These are phyloP conservation scores for Yamagishiella unicocca DNA, from an alignment of 139 green algal species.

Conservation along the genomic window DNA sequence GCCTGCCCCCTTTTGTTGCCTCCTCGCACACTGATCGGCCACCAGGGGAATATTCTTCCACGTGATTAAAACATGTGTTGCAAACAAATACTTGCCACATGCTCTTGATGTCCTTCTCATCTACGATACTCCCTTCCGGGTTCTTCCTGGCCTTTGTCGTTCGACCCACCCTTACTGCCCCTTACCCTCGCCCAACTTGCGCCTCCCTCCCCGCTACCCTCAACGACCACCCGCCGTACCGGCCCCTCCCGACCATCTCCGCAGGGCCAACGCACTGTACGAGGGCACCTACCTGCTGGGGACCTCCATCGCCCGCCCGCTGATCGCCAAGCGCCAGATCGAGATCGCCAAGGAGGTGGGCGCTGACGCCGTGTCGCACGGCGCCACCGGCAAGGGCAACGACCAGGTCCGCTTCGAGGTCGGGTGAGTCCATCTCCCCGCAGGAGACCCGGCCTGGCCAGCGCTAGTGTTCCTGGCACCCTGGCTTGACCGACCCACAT, in stretches of 20 bases:
- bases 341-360: slow-evolving; percentile 95
- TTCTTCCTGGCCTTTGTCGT: no score
- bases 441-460: no score
- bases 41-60: no score
- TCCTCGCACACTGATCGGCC: no score
- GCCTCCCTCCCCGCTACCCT: not conserved
- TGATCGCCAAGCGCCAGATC: slow-evolving; percentile 99
- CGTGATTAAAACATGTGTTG: no score
- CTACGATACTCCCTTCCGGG: no score
- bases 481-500: no score
- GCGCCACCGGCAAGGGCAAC: slow-evolving; percentile 99
- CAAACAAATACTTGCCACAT: no score
- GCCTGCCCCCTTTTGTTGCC: no score
- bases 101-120: no score
- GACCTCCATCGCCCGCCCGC: slow-evolving; percentile 97
- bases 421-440: slow-evolving; percentile 30
- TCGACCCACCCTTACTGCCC: not conserved
- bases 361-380: slow-evolving; percentile 97
- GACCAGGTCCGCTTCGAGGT: slow-evolving; percentile 86
- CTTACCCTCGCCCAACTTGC: not conserved
- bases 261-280: slow-evolving; percentile 95
- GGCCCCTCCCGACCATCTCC: no score
- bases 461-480: no score
- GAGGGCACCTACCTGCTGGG: slow-evolving; percentile 99
- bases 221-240: not conserved